Evolutionary conservation across 129 eudicot species (phyloP), one percentile per base, ranked within the genome.

Genomic region (Rutidosis leptorrhynchoides): DNA sequence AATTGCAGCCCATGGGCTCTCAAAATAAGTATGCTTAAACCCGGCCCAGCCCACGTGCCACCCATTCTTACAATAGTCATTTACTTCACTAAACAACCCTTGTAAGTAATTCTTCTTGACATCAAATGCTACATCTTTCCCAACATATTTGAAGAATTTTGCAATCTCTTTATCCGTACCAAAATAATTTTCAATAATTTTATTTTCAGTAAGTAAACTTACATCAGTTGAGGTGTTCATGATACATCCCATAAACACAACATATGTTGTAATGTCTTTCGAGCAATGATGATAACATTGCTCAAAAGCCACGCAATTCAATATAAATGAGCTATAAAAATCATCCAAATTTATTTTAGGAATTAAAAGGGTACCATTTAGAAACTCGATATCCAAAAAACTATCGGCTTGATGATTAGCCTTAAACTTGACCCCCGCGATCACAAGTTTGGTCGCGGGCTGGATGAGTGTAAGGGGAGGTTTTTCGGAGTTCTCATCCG

Each of bases 51-150:
- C 8, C 15, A 77, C 77, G 25, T 71, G 81, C 73, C 64, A 77
- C 46, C 77, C 69, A 9, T 71, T 77, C 52, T 57, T 49, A 27
- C 64, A 58, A 65, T 65, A 77, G 30, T 52, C 30, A 3, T 77
- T 65, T 12, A 77, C 32, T 16, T 65, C 74, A 15, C n/a, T 24
- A 37, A 71, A 77, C 77, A 71, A 58, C 10, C 23, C 28, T 8
- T 10, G 14, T 12, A 77, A 61, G 68, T 77, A 77, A 14, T 71
- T 60, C 21, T 27, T 52, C 29, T 59, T 77, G 48, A 49, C 29
- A 49, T 77, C 59, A 71, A 77, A 77, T 6, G 77, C 53, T 3
- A 77, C 73, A 65, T 77, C 73, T 60, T 77, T 77, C 6, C 82
- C 74, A 35, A 71, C 59, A 9, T 49, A 20, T 2, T 71, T 71